These are phyloP conservation scores for Diaporthe sp. DNA, from an alignment of 2,329 filamentous ascomycete species.

Conservation along the genomic window DNA sequence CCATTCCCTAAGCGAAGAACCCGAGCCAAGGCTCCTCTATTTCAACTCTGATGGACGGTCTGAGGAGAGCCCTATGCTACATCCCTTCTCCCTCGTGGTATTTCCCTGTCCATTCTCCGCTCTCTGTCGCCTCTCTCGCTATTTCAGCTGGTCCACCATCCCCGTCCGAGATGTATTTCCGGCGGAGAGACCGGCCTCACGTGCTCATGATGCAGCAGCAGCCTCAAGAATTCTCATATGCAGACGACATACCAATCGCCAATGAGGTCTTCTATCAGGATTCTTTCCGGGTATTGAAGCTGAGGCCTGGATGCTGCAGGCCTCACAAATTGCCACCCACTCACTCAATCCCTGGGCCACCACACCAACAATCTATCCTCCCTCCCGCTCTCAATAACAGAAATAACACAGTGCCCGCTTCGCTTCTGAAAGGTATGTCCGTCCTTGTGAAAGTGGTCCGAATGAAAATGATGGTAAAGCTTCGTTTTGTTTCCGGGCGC, in stretches of 20 bases:
- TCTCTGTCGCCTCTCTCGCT: not conserved
- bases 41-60: not conserved
- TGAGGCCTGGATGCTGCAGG: not conserved
- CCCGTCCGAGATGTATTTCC: too few species aligned
- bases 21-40: not conserved
- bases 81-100: not conserved
- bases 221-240: not conserved
- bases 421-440: not conserved
- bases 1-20: not conserved
- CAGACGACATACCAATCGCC: not conserved
- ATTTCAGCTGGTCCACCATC: too few species aligned
- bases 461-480: not conserved
- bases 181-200: not conserved
- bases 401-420: not conserved
- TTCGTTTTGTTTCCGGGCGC: not conserved
- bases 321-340: not conserved
- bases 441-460: too few species aligned
- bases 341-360: not conserved
- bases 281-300: not conserved
- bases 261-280: not conserved
- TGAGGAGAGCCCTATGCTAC: not conserved
- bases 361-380: not conserved
- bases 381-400: not conserved
- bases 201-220: not conserved
- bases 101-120: not conserved